These are phyloP conservation scores for Cerioporus squamosus DNA, from an alignment of 1,284 basidiomycete genomes.

Conservation along the genomic window DNA sequence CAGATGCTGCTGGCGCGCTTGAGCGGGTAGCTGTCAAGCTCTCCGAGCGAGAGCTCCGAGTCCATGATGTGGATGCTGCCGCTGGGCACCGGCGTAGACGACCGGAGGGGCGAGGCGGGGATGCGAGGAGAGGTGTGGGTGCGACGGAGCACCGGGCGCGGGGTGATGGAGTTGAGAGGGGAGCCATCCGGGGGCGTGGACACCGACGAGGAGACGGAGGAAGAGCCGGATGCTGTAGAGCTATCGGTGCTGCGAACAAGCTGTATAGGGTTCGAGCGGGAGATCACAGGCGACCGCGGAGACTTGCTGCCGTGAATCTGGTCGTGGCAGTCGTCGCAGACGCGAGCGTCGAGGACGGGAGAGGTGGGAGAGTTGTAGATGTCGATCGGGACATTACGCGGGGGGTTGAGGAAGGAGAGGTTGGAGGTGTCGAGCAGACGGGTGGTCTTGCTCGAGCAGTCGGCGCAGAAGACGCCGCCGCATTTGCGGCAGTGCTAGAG, in stretches of 20 bases:
- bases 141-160: slow-evolving; percentile 30
- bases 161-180: slow-evolving; percentile 28
- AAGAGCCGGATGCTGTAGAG: slow-evolving; percentile 35
- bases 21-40: slow-evolving; percentile 72
- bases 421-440: slow-evolving; percentile 69
- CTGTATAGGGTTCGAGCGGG: slow-evolving; percentile 45
- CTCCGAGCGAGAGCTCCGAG: slow-evolving; percentile 43
- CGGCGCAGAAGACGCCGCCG: slow-evolving; percentile 71
- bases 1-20: slow-evolving; percentile 65
- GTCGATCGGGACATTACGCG: slow-evolving; percentile 61
- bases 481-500: slow-evolving; percentile 78
- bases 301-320: slow-evolving; percentile 59
- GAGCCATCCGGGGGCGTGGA: slow-evolving; percentile 41
- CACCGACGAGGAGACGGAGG: slow-evolving; percentile 39
- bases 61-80: slow-evolving; percentile 49
- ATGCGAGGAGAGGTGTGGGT: slow-evolving; percentile 32
- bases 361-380: slow-evolving; percentile 58
- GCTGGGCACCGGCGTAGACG: slow-evolving; percentile 36
- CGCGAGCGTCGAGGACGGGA: slow-evolving; percentile 54
- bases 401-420: slow-evolving; percentile 69
- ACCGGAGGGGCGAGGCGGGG: slow-evolving; percentile 38
- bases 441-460: slow-evolving; percentile 60
- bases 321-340: slow-evolving; percentile 76
- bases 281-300: slow-evolving; percentile 39
- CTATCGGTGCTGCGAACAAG: slow-evolving; percentile 35